These are phyloP conservation scores for Gaultheria prostrata DNA, from an alignment of 148 eudicot species.

Conservation along the genomic window DNA sequence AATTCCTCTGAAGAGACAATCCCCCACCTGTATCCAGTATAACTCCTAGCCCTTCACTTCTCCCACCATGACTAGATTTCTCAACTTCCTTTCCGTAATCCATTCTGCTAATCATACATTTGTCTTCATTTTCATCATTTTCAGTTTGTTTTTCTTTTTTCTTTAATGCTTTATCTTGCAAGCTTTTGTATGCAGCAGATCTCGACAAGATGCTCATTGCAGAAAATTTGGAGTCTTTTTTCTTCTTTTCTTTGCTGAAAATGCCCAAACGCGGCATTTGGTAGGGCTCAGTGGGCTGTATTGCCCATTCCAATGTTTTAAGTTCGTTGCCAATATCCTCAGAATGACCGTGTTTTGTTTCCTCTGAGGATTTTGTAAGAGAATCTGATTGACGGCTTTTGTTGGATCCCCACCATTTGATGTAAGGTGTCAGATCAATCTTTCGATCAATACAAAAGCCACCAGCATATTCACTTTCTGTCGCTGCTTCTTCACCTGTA, in stretches of 20 bases:
- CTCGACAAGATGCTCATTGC: slow-evolving; percentile 81
- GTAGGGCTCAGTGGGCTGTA: slow-evolving; percentile 73
- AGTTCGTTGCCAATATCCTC: slow-evolving; percentile 80
- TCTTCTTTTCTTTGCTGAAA: slow-evolving; percentile 48
- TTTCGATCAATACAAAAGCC: slow-evolving; percentile 72
- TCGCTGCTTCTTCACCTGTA: slow-evolving; percentile 63
- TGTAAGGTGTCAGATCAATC: slow-evolving; percentile 78
- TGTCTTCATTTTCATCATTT: slow-evolving; percentile 78
- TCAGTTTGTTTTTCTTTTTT: slow-evolving; percentile 50
- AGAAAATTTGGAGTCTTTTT: slow-evolving; percentile 48
- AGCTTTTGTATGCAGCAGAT: slow-evolving; percentile 78
- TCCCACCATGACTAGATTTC: slow-evolving; percentile 50
- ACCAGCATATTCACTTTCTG: slow-evolving; percentile 62
- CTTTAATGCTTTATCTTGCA: slow-evolving; percentile 75
- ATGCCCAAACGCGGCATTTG: slow-evolving; percentile 87
- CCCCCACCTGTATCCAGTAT: slow-evolving; percentile 41
- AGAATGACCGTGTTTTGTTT: slow-evolving; percentile 44
- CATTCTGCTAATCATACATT: slow-evolving; percentile 52
- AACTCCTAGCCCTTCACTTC: slow-evolving; percentile 51
- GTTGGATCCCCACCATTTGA: slow-evolving; percentile 90
- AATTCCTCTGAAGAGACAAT: slow-evolving; percentile 53
- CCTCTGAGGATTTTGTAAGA: slow-evolving; percentile 49
- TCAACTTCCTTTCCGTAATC: slow-evolving; percentile 63
- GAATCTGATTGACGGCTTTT: slow-evolving; percentile 56
- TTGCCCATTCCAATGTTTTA: slow-evolving; percentile 57